These are phyloP conservation scores for Funneliformis mosseae DNA, from an alignment of 192 early-diverging fungal genomes.

Conservation along the genomic window DNA sequence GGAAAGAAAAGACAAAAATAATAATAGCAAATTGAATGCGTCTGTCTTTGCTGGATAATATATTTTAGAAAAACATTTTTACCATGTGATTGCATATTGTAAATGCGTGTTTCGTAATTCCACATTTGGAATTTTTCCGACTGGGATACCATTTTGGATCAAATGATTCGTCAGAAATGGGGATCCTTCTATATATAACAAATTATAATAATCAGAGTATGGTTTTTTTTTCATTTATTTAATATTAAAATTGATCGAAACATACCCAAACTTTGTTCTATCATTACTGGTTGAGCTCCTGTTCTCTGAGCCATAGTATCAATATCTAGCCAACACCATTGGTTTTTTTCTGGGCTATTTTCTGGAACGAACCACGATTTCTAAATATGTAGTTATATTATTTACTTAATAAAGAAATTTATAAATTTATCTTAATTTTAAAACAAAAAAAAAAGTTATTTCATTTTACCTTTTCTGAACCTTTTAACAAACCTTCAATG, in stretches of 20 bases:
- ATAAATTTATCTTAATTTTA: neutral
- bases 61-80: conserved; percentile 30
- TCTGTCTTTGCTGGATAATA: neutral
- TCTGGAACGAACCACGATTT: conserved; percentile 49
- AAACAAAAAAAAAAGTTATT: neutral
- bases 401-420: neutral
- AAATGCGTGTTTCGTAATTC: conserved; percentile 86
- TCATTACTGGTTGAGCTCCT: conserved; percentile 66
- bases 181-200: conserved; percentile 39
- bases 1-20: conserved; percentile 6
- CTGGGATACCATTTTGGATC: conserved; percentile 65
- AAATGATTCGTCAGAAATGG: conserved; percentile 49
- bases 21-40: conserved; percentile 13
- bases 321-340: conserved; percentile 85
- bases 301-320: conserved; percentile 73
- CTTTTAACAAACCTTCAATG: conserved; percentile 69
- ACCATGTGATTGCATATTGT: conserved; percentile 92
- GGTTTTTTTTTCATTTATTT: neutral
- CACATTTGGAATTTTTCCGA: conserved; percentile 69
- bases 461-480: conserved; percentile 53
- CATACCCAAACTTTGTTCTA: conserved; percentile 72
- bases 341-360: conserved; percentile 64
- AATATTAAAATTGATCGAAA: conserved; percentile 27
- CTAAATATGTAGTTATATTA: neutral
- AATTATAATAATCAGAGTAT: conserved; percentile 18